Conservation (phyloP, 106 monocot species). For the Apostasia shenzhenica region DNA sequence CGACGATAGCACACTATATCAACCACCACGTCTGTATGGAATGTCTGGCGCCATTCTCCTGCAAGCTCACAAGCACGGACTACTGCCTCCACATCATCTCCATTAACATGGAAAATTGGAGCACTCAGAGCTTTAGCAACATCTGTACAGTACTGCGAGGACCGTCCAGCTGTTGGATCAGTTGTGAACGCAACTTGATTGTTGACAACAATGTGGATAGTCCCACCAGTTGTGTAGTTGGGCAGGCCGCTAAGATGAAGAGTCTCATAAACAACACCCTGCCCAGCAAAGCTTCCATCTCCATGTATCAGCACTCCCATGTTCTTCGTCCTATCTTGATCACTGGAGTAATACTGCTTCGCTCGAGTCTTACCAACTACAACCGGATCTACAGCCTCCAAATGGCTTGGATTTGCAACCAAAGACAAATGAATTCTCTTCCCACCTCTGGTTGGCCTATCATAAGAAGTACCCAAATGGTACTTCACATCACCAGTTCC, state of each 20-base stretch:
- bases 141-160: constrained; percentile 92
- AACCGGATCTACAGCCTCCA: constrained; percentile 92
- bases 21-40: constrained; percentile 89
- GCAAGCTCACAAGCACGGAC: constrained; percentile 91
- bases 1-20: constrained; percentile 87
- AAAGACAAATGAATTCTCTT: constrained; percentile 74
- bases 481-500: constrained; percentile 98
- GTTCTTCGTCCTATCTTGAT: constrained; percentile 59
- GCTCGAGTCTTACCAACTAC: constrained; percentile 86
- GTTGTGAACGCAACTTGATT: constrained; percentile 98
- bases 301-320: constrained; percentile 81
- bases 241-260: constrained; percentile 84
- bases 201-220: constrained; percentile 88
- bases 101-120: constrained; percentile 97
- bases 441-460: constrained; percentile 83
- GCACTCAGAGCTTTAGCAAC: constrained; percentile 85
- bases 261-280: constrained; percentile 97
- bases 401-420: constrained; percentile 94
- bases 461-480: constrained; percentile 91
- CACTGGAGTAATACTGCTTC: constrained; percentile 82
- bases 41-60: constrained; percentile 90
- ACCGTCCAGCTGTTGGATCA: constrained; percentile 75
- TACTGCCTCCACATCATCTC: constrained; percentile 95
- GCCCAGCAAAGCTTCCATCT: constrained; percentile 96
- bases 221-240: constrained; percentile 92